Evolutionary conservation across 345 rosid species (phyloP).

Genomic region (Populus tremula): DNA sequence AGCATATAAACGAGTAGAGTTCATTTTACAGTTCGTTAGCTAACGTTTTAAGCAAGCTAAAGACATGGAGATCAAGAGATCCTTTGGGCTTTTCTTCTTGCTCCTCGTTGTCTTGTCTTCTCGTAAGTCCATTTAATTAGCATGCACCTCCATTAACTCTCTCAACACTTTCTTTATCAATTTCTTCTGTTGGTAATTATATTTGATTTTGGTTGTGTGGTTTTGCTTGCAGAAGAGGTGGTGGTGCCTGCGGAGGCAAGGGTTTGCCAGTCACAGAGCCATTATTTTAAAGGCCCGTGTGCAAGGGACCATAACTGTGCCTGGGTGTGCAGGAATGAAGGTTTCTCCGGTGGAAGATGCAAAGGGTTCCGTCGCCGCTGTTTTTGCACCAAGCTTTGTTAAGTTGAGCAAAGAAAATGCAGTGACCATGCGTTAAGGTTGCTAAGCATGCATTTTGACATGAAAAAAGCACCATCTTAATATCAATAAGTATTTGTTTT

Average conservation of each 20-base stretch:
- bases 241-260: slow-evolving; percentile 31
- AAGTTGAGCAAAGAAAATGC: background rate
- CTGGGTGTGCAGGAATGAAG: slow-evolving; percentile 36
- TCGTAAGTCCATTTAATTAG: slow-evolving; percentile 9
- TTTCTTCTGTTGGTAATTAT: background rate
- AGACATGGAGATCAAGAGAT: slow-evolving; percentile 14
- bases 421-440: no score
- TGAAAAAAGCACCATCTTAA: no score
- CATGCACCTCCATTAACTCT: no score
- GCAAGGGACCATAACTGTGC: slow-evolving; percentile 31
- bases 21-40: no score
- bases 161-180: background rate
- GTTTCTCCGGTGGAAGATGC: slow-evolving; percentile 41
- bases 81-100: slow-evolving; percentile 26
- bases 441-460: no score
- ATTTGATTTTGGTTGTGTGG: background rate
- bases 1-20: no score
- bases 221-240: slow-evolving; percentile 20
- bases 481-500: no score
- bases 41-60: no score
- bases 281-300: slow-evolving; percentile 32
- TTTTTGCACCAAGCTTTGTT: slow-evolving; percentile 41
- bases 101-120: slow-evolving; percentile 35
- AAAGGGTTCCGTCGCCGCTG: slow-evolving; percentile 39
- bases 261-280: slow-evolving; percentile 39